These are phyloP conservation scores for Lojkania enalia DNA, from an alignment of 2,329 filamentous ascomycete genomes.

Conservation along the genomic window DNA sequence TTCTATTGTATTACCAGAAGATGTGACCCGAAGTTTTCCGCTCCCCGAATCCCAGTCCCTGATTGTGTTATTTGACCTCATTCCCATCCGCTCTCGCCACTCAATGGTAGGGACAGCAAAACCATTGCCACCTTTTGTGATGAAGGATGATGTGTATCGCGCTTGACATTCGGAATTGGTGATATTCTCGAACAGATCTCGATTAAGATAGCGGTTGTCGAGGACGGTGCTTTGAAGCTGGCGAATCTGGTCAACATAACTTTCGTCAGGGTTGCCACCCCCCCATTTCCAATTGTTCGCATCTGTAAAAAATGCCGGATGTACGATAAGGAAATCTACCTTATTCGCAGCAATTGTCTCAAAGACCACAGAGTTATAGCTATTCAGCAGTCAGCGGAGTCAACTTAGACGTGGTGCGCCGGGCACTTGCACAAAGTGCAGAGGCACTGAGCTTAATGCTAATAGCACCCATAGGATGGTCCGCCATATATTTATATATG, in stretches of 20 bases:
- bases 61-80: too few relatives aligned
- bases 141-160: constrained; percentile 10
- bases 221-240: constrained; percentile 6
- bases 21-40: too few relatives aligned
- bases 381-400: constrained; percentile 10
- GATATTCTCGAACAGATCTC: constrained; percentile 11
- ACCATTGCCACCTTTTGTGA: constrained; percentile 7
- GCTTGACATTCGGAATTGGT: constrained; percentile 8
- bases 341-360: constrained; percentile 20
- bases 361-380: constrained; percentile 34
- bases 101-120: constrained; percentile 14
- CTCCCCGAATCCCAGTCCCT: too few relatives aligned
- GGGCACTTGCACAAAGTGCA: constrained; percentile 21
- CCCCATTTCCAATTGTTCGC: constrained; percentile 5
- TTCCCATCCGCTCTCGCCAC: too few relatives aligned
- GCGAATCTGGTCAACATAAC: too few relatives aligned
- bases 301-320: constrained; percentile 14
- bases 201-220: constrained; percentile 11
- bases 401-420: not conserved
- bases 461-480: constrained; percentile 17
- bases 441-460: constrained; percentile 19
- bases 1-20: too few relatives aligned
- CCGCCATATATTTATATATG: constrained; percentile 13
- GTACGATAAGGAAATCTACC: constrained; percentile 11
- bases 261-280: too few relatives aligned